Conservation (phyloP, 495 filamentous ascomycete genomes). For the Copromyces sp. region DNA sequence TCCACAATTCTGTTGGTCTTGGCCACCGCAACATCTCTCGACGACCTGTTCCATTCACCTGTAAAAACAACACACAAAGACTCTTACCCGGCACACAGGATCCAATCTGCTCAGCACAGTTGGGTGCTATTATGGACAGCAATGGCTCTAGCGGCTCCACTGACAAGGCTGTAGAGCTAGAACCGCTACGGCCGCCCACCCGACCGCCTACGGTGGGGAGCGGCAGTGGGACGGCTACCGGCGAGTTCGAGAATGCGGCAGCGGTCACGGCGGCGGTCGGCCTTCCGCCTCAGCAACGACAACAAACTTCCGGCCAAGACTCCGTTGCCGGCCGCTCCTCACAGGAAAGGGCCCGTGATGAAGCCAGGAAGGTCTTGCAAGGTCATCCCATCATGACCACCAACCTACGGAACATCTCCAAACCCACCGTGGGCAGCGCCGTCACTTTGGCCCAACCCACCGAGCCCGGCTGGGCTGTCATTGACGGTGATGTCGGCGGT, state of each 20-base stretch:
- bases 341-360: slow-evolving; percentile 10
- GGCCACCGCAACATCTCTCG: neutral
- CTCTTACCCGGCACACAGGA: neutral
- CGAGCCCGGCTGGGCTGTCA: slow-evolving; percentile 28
- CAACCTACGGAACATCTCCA: neutral
- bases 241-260: neutral
- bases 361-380: neutral
- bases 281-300: neutral
- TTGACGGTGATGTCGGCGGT: slow-evolving; percentile 33
- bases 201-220: neutral
- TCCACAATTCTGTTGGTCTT: neutral
- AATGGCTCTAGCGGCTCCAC: neutral
- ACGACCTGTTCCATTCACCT: neutral
- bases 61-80: neutral
- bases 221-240: neutral
- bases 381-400: neutral
- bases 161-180: neutral
- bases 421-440: neutral
- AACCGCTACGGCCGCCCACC: neutral
- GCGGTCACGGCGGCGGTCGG: neutral
- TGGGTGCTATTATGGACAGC: neutral
- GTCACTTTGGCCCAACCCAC: neutral
- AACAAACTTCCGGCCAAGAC: neutral
- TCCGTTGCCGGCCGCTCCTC: neutral
- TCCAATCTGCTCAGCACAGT: neutral